Percentiles rank a stretch among this genome's conserved stretches.
Evolutionary conservation across 1,284 basidiomycete species (phyloP).

Genomic region (Boletus chippewaensis): DNA sequence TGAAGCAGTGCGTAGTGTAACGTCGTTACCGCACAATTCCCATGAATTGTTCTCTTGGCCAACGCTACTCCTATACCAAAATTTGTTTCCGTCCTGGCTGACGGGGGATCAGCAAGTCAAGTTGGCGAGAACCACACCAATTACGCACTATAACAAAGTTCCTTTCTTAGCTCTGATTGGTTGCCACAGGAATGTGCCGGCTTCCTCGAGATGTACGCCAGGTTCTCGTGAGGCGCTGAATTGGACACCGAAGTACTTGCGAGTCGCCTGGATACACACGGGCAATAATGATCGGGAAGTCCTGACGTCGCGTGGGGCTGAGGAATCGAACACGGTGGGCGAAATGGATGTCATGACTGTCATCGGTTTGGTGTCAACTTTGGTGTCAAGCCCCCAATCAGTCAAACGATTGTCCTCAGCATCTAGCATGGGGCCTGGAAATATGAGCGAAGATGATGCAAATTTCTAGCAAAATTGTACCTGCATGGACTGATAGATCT

Average conservation of each 20-base stretch:
- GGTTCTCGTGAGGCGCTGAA: neutral
- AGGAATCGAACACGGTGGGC: no score
- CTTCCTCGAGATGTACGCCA: neutral
- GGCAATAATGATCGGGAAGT: neutral
- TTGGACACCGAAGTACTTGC: neutral
- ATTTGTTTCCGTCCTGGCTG: neutral
- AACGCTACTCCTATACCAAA: neutral
- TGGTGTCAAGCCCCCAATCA: neutral
- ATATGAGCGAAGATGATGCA: neutral
- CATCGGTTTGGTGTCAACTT: no score
- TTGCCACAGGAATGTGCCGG: neutral
- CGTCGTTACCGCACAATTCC: neutral
- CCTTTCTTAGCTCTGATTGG: neutral
- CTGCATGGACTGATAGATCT: neutral
- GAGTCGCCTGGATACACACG: neutral
- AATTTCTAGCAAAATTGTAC: neutral
- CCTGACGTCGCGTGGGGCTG: no score
- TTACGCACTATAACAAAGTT: neutral
- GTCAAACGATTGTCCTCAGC: neutral
- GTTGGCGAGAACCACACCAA: neutral
- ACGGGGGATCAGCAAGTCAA: neutral
- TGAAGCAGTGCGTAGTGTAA: neutral
- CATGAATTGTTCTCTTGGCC: neutral
- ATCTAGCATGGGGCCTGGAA: neutral
- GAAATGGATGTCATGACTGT: no score